Conservation (phyloP, 768 basidiomycete species). For the Russula sp. region DNA sequence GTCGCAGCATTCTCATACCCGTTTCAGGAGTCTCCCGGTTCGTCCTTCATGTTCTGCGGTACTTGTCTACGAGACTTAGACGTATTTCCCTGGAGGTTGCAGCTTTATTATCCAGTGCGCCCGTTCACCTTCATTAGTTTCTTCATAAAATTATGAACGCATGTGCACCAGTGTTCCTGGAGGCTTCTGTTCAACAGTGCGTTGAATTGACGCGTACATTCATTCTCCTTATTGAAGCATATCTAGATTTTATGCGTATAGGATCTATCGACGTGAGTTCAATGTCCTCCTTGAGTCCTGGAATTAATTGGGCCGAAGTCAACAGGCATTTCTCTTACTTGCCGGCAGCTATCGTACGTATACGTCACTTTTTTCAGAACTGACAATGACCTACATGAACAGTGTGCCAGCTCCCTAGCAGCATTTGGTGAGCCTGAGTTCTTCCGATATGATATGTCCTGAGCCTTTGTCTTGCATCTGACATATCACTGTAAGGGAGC, state of each 20-base stretch:
- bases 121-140: not conserved
- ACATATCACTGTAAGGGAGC: not conserved
- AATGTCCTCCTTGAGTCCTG: not conserved
- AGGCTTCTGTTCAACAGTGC: not conserved
- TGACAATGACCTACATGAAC: not conserved
- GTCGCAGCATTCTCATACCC: not conserved
- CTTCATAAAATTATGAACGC: not conserved
- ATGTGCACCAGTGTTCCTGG: not conserved
- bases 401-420: not conserved
- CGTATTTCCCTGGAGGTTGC: not conserved
- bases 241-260: not conserved
- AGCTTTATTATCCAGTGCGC: not conserved
- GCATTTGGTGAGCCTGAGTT: not conserved
- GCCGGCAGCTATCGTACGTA: slow-evolving; percentile 1
- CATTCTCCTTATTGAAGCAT: not conserved
- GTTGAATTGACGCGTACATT: not conserved
- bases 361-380: not conserved
- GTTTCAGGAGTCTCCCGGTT: slow-evolving; percentile 1
- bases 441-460: not conserved
- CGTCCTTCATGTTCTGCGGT: not conserved
- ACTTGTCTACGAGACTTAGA: not conserved
- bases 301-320: not conserved
- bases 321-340: not conserved
- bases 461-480: not conserved
- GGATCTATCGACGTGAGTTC: not conserved